These are phyloP conservation scores for Apiotrichum siamense DNA, from an alignment of 1,284 basidiomycete genomes.

Conservation along the genomic window DNA sequence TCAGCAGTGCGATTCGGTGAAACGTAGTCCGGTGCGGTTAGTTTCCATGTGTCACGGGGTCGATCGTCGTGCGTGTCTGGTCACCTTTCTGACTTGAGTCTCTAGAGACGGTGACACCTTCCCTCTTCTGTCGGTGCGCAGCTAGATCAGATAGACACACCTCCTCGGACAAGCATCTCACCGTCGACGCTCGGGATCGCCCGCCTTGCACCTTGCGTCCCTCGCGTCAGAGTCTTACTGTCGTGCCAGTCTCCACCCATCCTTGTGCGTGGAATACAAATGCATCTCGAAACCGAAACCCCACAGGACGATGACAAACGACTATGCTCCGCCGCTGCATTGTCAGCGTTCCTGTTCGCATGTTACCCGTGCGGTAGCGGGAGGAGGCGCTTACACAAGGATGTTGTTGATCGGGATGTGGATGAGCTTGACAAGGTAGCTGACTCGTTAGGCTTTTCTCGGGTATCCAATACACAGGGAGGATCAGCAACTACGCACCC, in stretches of 20 bases:
- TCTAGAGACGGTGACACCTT: no score
- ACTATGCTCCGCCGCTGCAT: conserved; percentile 17
- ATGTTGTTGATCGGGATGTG: conserved; percentile 97
- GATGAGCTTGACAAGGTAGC: conserved; percentile 90
- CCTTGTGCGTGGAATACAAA: conserved; percentile 11
- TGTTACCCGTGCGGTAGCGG: no score
- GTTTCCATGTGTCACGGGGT: no score
- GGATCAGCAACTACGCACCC: conserved; percentile 34
- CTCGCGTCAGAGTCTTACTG: not conserved
- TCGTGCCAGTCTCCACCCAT: not conserved
- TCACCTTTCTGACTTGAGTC: no score
- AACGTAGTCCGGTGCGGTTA: no score
- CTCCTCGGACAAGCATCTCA: no score
- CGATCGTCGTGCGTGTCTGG: no score
- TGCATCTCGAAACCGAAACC: conserved; percentile 12
- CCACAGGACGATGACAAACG: not conserved
- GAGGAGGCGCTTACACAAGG: conserved; percentile 87
- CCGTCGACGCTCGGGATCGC: no score
- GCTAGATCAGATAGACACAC: no score
- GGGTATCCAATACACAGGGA: not conserved
- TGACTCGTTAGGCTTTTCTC: conserved; percentile 52
- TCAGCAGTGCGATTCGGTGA: no score
- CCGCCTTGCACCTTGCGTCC: not conserved
- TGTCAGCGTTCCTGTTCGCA: conserved; percentile 1
- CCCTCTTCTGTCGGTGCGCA: no score